These are phyloP conservation scores for Sporisorium sorghi DNA, from an alignment of 1,284 basidiomycete genomes.

Conservation along the genomic window DNA sequence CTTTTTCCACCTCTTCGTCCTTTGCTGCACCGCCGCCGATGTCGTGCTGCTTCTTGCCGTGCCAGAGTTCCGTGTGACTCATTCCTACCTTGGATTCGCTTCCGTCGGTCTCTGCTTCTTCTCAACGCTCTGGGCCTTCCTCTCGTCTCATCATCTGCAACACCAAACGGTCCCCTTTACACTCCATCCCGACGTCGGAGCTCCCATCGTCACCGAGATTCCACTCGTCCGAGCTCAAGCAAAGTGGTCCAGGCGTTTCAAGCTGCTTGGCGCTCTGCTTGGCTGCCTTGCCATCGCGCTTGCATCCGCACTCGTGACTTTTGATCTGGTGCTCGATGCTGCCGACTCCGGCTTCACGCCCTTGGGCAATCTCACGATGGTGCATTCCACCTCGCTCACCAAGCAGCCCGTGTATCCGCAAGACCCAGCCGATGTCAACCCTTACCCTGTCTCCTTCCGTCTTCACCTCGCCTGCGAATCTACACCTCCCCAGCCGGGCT, in stretches of 20 bases:
- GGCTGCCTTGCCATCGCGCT: constrained; percentile 34
- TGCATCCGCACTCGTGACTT: constrained; percentile 42
- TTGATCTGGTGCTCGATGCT: constrained; percentile 53
- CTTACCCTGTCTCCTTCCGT: constrained; percentile 46
- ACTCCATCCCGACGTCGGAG: constrained; percentile 38
- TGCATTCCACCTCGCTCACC: constrained; percentile 37
- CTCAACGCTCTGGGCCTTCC: constrained; percentile 44
- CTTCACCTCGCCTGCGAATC: constrained; percentile 53
- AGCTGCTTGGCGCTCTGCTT: constrained; percentile 43
- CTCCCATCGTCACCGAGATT: constrained; percentile 45
- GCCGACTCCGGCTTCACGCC: constrained; percentile 51
- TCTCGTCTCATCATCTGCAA: constrained; percentile 35
- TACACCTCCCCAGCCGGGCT: constrained; percentile 25
- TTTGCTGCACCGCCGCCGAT: constrained; percentile 33
- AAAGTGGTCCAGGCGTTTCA: constrained; percentile 47
- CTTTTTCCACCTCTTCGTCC: constrained; percentile 45
- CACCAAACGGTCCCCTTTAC: constrained; percentile 38
- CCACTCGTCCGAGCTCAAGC: constrained; percentile 42
- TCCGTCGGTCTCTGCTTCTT: constrained; percentile 36
- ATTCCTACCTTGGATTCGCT: constrained; percentile 45
- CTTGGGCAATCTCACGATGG: constrained; percentile 44
- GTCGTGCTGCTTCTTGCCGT: constrained; percentile 39
- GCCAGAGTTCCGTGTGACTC: constrained; percentile 37
- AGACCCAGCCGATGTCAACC: constrained; percentile 42
- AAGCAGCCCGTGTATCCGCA: constrained; percentile 38